Evolutionary conservation across 1,284 basidiomycete species (phyloP), one percentile per base, ranked within the genome.

Genomic region (Phaffia rhodozyma): DNA sequence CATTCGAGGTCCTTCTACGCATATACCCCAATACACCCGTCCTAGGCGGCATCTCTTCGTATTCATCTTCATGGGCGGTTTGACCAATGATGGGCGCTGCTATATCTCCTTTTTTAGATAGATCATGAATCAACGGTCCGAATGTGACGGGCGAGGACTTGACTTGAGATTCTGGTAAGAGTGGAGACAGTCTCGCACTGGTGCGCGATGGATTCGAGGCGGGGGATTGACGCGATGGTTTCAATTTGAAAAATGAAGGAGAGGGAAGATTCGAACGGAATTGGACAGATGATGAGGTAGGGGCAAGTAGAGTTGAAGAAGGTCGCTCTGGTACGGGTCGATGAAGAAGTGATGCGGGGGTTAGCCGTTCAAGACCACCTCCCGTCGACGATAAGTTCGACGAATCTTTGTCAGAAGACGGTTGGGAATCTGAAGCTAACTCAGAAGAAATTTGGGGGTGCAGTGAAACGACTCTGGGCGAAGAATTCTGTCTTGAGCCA

Each of bases 1-100:
- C 7, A 34, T 13, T 5, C 23, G 27, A 29, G 18, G 57, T 20
- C 16, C 27, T 23, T 53, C 34, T 3, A 30, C 52, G 9, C 38
- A 65, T 43, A 18, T 53, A 38, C 6, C 48, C 58, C 20, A 65
- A 38, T 3, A 65, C 59, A 5, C 63, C 63, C 16, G 63, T 61
- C 32, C 63, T 54, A 20, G 63, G 58, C 3, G 52, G 48, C 20
- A 52, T 54, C 4, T 20, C 30, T 21, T 6, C 29, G 13, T 43
- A 43, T 13, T 32, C 61, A 16, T 27, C 48, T 23, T 59, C 58
- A 21, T 29, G 38, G 16, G 38, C 13, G 38, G 38, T 2, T 43
- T 43, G 25, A 3, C 58, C 58, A 11, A 62, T n/a, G 47, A 62
- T 23, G 5, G 61, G 30, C 0, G 30, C 13, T 1, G 55, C 61